A percentile compares a stretch with the other conserved stretches of the same genome.
These are phyloP conservation scores for Nicotiana paniculata DNA, from an alignment of 257 asterid genomes.

Conservation along the genomic window DNA sequence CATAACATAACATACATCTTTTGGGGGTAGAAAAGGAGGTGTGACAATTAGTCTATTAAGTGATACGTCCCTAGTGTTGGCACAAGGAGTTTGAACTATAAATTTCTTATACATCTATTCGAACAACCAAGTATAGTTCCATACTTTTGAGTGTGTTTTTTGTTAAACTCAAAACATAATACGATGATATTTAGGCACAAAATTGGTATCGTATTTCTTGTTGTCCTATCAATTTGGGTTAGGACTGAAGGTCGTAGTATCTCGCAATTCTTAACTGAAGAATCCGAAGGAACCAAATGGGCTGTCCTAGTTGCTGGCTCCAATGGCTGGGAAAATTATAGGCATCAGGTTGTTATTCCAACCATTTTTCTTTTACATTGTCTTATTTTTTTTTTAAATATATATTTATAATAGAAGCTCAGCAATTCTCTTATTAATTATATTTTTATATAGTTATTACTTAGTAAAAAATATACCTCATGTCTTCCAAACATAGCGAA, in stretches of 20 bases:
- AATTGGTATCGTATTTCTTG: background rate
- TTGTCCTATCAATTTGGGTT: background rate
- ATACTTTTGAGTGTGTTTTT: background rate
- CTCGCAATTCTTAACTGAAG: slow-evolving; percentile 21
- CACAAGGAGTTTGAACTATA: background rate
- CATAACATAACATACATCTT: too few species aligned
- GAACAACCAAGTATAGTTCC: background rate
- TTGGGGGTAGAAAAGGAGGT: too few species aligned
- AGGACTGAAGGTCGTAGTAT: background rate
- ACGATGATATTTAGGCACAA: background rate
- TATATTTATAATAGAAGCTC: too few species aligned
- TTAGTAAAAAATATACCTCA: too few species aligned
- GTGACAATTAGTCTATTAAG: background rate
- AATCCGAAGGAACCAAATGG: slow-evolving; percentile 78
- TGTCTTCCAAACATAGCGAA: too few species aligned
- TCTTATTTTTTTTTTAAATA: too few species aligned
- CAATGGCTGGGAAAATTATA: slow-evolving; percentile 81
- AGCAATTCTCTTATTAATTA: too few species aligned
- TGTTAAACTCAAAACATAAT: background rate
- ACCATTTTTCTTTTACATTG: too few species aligned
- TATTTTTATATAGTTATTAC: too few species aligned
- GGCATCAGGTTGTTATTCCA: slow-evolving; percentile 42
- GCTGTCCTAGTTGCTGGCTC: slow-evolving; percentile 92
- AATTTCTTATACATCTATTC: background rate
- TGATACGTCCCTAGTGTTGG: background rate